Percentiles rank a stretch among this genome's conserved stretches.
Conservation (phyloP, 306 rosid species). For the Acacia melanoxylon region DNA sequence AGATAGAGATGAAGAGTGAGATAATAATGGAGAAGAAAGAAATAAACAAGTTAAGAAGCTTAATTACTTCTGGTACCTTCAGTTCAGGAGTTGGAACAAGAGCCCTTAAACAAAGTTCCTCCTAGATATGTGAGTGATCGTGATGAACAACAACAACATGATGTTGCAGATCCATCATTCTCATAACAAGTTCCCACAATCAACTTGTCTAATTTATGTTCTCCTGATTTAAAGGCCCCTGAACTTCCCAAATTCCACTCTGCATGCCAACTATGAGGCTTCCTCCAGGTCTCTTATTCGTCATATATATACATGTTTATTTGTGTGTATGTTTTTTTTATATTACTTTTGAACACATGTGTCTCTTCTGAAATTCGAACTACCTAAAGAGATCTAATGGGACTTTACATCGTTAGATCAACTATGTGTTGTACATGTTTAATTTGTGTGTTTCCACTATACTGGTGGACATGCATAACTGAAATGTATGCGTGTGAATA, state of each 20-base stretch:
- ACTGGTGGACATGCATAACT: background rate
- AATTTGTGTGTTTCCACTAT: background rate
- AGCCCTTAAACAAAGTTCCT: background rate
- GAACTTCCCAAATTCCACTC: background rate
- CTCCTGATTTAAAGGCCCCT: background rate
- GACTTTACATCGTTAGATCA: too few relatives aligned
- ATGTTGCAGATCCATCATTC: background rate
- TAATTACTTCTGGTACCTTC: background rate
- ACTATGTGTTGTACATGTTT: too few relatives aligned
- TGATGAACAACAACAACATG: background rate
- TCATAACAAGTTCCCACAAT: background rate
- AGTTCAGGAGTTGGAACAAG: background rate
- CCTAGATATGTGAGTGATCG: background rate
- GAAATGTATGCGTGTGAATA: background rate
- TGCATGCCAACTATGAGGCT: background rate
- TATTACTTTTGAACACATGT: too few relatives aligned
- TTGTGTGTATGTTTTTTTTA: background rate
- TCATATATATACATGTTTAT: background rate
- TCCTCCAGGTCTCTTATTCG: background rate
- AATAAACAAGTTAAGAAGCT: background rate
- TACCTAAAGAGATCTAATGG: too few relatives aligned
- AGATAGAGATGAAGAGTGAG: background rate
- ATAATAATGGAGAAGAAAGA: background rate
- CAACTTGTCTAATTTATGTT: background rate
- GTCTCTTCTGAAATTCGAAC: fast-evolving